Percentiles rank a stretch among this genome's conserved stretches.
These are phyloP conservation scores for Bruguiera hainesii DNA, from an alignment of 441 rosid species.

Conservation along the genomic window DNA sequence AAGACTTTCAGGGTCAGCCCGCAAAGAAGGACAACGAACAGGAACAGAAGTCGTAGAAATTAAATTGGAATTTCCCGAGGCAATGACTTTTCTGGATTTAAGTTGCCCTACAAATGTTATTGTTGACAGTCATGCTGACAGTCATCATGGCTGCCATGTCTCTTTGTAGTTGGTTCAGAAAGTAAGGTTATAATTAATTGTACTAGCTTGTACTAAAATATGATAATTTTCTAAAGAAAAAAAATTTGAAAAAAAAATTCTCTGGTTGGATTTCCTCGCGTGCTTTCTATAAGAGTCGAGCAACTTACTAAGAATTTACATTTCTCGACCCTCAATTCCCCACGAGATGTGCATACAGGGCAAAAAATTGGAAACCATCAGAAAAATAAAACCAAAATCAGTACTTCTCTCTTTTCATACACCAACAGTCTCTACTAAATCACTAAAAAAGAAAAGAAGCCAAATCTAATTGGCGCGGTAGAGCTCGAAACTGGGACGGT, in stretches of 20 bases:
- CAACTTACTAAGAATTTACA: conserved; percentile 54
- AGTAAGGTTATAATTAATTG: not conserved
- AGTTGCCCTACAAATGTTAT: not conserved
- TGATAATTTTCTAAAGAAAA: conserved; percentile 10
- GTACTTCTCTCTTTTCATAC: conserved; percentile 8
- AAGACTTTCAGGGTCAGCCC: not conserved
- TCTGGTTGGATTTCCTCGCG: conserved; percentile 32
- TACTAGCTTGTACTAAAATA: conserved; percentile 14
- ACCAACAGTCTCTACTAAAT: conserved; percentile 17
- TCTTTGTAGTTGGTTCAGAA: not conserved
- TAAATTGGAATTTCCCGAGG: not conserved
- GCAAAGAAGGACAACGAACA: not conserved
- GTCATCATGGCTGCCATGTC: too few relatives aligned
- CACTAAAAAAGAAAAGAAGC: conserved; percentile 21
- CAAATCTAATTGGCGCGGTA: conserved; percentile 20
- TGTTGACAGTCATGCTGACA: too few relatives aligned
- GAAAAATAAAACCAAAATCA: conserved; percentile 24
- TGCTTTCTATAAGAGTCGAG: conserved; percentile 24
- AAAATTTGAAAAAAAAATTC: conserved; percentile 9
- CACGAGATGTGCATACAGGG: conserved; percentile 27
- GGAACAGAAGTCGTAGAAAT: not conserved
- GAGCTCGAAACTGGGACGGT: conserved; percentile 25
- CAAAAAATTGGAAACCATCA: conserved; percentile 16
- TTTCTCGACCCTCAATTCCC: conserved; percentile 43
- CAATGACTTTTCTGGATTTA: too few relatives aligned